phyloP scores from a whole-genome alignment of 768 basidiomycete species.

The Kwoniella pini region DNA sequence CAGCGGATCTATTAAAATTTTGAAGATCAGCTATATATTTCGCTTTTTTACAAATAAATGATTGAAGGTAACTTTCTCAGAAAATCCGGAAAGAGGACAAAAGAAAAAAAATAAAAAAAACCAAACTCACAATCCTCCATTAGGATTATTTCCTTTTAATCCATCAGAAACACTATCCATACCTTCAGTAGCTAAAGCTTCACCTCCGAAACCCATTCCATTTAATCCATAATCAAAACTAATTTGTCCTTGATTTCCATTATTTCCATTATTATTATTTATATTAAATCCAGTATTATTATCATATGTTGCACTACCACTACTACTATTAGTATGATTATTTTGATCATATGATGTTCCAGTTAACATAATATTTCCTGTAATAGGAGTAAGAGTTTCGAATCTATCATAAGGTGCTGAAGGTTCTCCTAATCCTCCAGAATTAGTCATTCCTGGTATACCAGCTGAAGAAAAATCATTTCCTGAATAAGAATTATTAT shows the following conservation, averaged over 20 bases:
- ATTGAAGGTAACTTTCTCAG: too few relatives aligned
- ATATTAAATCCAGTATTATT: slow-evolving; percentile 4
- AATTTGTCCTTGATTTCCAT: background rate
- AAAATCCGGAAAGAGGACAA: background rate
- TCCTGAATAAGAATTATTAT: background rate
- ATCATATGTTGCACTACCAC: background rate
- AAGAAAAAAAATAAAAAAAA: background rate
- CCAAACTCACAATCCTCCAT: slow-evolving; percentile 37
- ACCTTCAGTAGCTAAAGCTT: slow-evolving; percentile 38
- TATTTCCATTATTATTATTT: slow-evolving; percentile 2
- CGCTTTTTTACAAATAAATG: too few relatives aligned
- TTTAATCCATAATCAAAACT: slow-evolving; percentile 34
- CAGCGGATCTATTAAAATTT: slow-evolving; percentile 47
- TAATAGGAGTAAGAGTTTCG: slow-evolving; percentile 37
- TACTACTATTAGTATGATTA: background rate
- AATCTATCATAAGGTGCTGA: slow-evolving; percentile 41
- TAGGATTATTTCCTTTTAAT: slow-evolving; percentile 28
- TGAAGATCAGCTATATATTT: too few relatives aligned
- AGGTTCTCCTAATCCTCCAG: slow-evolving; percentile 18
- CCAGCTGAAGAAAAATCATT: background rate
- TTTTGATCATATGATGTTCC: background rate
- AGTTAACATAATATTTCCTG: slow-evolving; percentile 26
- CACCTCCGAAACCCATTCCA: slow-evolving; percentile 35
- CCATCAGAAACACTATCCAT: slow-evolving; percentile 49
- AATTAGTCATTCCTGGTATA: background rate